These are phyloP conservation scores for Solanum lycopersicoides DNA, from an alignment of 257 asterid species.

Conservation along the genomic window DNA sequence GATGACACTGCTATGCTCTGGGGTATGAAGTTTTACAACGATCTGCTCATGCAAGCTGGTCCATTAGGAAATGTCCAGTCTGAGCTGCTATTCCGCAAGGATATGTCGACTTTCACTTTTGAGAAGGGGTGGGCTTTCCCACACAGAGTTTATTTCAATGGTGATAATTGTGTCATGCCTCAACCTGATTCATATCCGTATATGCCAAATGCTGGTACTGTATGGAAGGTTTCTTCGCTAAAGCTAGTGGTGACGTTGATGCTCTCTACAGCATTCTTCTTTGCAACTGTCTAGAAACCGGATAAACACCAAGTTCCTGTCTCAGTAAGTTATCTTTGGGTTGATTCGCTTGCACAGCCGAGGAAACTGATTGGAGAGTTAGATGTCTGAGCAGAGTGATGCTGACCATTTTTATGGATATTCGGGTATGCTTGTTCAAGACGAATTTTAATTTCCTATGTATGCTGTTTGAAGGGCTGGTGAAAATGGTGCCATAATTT, in stretches of 20 bases:
- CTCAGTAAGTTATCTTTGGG: not conserved
- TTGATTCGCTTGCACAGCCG: not conserved
- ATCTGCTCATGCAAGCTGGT: slow-evolving; percentile 22
- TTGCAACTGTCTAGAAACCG: not conserved
- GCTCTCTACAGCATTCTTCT: not conserved
- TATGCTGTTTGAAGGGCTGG: not conserved
- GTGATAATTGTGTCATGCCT: slow-evolving; percentile 24
- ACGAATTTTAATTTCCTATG: not conserved
- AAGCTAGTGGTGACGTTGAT: not conserved
- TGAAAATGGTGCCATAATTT: not conserved
- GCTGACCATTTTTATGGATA: not conserved
- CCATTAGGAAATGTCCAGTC: slow-evolving; percentile 19
- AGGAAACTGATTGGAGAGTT: not conserved
- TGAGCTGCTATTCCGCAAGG: slow-evolving; percentile 14
- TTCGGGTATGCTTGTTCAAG: not conserved
- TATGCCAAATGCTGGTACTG: slow-evolving; percentile 4
- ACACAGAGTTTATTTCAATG: slow-evolving; percentile 14
- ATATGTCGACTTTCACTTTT: slow-evolving; percentile 7
- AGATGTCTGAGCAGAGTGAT: not conserved
- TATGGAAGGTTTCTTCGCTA: not conserved
- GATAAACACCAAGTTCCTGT: not conserved
- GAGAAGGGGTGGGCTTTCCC: slow-evolving; percentile 25
- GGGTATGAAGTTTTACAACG: slow-evolving; percentile 18
- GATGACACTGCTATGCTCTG: slow-evolving; percentile 28
- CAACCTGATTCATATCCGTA: slow-evolving; percentile 17